Evolutionary conservation across 2,329 filamentous ascomycete species (phyloP), one percentile per base, ranked within the genome.

Genomic region (Colletotrichum neosansevieriae): DNA sequence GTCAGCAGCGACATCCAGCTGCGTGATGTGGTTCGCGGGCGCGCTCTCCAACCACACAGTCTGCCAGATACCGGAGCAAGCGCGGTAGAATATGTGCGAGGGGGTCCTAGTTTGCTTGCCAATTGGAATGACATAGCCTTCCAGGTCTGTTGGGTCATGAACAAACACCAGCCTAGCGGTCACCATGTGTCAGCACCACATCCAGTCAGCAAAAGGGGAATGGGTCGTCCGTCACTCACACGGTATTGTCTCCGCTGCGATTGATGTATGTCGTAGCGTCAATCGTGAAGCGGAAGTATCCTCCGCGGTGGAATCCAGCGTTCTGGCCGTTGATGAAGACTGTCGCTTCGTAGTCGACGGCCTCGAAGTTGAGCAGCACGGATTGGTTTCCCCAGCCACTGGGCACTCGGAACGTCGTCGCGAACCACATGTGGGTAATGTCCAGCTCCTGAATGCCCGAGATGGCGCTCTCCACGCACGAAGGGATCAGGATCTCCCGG

Each of bases 11-110:
- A 92, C 73, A 70, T 92, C 86, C 2, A 92, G 78, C 45, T 85
- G 81, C 0, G 84, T 85, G 62, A 92, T 85, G 71, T 89, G 80
- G 57, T 86, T 83, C 0, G 78, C 70, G 0, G 90, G 87, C 0
- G 85, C 88, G n/a, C 86, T 82, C 74, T 91, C 88, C 2, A 93
- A 79, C 91, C 91, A 93, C 0, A 93, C 91, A 17, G 84, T 85
- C 74, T 92, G 91, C 91, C 91, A 93, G 71, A 93, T 92, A 5
- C 91, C 91, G 38, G 88, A 90, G 75, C 90, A 93, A 0, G 91
- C 88, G 0, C 88, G 88, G 75, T 93, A 93, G 76, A 91, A 93
- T 68, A 93, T 93, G 72, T 89, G 86, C 11, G 82, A 84, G 0
- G 86, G 87, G 0, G 77, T 79, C 1, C 85, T 74, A 0, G 84